A percentile compares a stretch with the other conserved stretches of the same genome.
Conservation (phyloP, 495 filamentous ascomycete genomes). For the Usnea hakonensis region DNA sequence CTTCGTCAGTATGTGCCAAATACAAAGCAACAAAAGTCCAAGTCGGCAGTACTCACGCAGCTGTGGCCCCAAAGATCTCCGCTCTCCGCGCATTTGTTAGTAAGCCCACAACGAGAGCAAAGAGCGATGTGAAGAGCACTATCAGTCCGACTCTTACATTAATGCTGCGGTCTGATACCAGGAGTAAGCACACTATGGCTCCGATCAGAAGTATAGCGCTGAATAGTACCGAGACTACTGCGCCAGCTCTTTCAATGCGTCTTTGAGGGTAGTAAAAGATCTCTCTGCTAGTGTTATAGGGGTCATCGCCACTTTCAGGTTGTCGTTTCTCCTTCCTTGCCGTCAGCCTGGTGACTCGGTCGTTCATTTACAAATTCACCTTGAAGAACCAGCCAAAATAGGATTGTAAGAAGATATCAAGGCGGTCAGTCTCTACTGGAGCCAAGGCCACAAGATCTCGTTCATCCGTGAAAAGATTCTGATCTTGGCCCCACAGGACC, state of each 20-base stretch:
- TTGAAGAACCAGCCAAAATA: background rate
- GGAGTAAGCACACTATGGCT: background rate
- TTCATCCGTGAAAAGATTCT: background rate
- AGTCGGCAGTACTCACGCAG: slow-evolving; percentile 20
- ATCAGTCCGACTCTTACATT: background rate
- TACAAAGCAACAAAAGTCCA: background rate
- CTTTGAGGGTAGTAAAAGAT: background rate
- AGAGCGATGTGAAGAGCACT: slow-evolving; percentile 14
- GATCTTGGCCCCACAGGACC: background rate
- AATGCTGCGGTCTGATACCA: background rate
- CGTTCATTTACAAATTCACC: background rate
- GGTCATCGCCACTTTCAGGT: background rate
- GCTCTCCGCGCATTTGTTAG: slow-evolving; percentile 25
- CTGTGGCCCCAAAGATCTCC: slow-evolving; percentile 24
- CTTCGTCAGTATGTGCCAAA: background rate
- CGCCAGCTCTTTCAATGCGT: background rate
- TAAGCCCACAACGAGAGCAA: slow-evolving; percentile 22
- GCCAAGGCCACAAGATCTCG: background rate
- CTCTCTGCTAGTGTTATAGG: background rate
- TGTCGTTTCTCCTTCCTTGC: background rate
- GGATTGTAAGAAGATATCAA: background rate
- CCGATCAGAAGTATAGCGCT: background rate
- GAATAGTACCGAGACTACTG: background rate
- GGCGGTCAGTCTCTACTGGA: background rate
- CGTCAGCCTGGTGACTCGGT: background rate